Percentiles rank a stretch among this genome's conserved stretches.
phyloP scores from a whole-genome alignment of 768 basidiomycete species.

The Serpula lacrymans region DNA sequence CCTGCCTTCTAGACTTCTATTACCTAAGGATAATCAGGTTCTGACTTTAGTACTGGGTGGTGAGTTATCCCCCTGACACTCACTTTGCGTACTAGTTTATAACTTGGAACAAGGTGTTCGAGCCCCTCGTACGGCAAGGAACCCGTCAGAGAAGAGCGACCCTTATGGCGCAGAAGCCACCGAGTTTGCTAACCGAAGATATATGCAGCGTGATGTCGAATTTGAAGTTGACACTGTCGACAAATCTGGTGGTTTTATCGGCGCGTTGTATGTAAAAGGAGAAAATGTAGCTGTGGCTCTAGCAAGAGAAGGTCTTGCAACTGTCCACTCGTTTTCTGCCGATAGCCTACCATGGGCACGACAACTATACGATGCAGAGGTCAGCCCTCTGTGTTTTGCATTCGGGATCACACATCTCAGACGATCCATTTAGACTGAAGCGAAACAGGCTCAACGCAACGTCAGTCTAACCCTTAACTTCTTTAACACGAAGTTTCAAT shows the following conservation, averaged over 20 bases:
- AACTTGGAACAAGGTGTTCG: slow-evolving; percentile 93
- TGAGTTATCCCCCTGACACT: slow-evolving; percentile 27
- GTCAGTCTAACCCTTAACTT: slow-evolving; percentile 41
- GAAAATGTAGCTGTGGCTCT: slow-evolving; percentile 87
- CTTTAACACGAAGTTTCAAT: not conserved
- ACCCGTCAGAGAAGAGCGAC: slow-evolving; percentile 78
- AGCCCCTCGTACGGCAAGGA: slow-evolving; percentile 84
- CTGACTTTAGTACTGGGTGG: slow-evolving; percentile 90
- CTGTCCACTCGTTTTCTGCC: slow-evolving; percentile 85
- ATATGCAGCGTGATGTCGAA: slow-evolving; percentile 95
- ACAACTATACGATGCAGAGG: slow-evolving; percentile 84
- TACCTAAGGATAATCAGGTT: slow-evolving; percentile 91
- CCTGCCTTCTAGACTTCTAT: slow-evolving; percentile 54
- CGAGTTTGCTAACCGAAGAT: slow-evolving; percentile 73
- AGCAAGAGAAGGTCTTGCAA: slow-evolving; percentile 82
- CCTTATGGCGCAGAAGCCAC: slow-evolving; percentile 82
- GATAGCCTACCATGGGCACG: slow-evolving; percentile 76
- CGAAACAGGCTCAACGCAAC: slow-evolving; percentile 74
- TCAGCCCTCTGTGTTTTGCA: slow-evolving; percentile 23
- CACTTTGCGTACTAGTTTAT: slow-evolving; percentile 7
- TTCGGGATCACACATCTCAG: slow-evolving; percentile 3
- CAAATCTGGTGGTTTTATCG: slow-evolving; percentile 96
- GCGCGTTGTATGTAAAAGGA: slow-evolving; percentile 76
- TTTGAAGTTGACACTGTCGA: slow-evolving; percentile 88
- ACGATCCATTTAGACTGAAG: slow-evolving; percentile 55